Evolutionary conservation across 257 asterid species (phyloP), one percentile per base, ranked within the genome.

Genomic region (Cynanchum wilfordii): DNA sequence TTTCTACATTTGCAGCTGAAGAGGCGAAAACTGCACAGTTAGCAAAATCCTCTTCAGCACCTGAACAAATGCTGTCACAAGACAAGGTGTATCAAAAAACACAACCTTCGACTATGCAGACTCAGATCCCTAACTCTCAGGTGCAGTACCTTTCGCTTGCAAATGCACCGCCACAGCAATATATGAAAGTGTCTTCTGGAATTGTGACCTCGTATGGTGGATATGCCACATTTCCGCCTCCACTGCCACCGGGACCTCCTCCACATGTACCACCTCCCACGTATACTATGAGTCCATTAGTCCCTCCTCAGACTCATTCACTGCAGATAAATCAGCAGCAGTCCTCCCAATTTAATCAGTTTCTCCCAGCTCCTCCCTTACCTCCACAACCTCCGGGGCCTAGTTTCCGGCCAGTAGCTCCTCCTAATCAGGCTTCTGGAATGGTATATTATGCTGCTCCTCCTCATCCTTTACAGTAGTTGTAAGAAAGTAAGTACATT

Each of bases 1-100:
- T 93, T 72, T 93, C 98, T 4, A 73, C 94, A 33, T 93, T 89
- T 80, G 98, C 96, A 49, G 98, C 98, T 13, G 91, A 93, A 86
- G 96, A 83, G 75, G 94, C 95, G 44, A 87, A 90, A 81, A 82
- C 76, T n/a, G 90, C 91, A 5, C 89, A 91, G 55, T 84, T 89
- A 50, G 75, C 88, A 52, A 81, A 87, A 7, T 73, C 90, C 52
- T 79, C 93, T 22, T 44, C 89, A 22, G 24, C 86, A 45, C 76
- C 87, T 0, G 89, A 84, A 67, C 82, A 73, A 51, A 68, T 36
- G 12, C 57, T 79, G 12, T 63, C 90, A 27, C 87, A 80, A 73
- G 87, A 79, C 63, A 78, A 81, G 75, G 80, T 80, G 17, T 85
- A 87, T 78, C 93, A 80, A 65, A 74, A 79, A 71, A 68, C 83